Evolutionary conservation across 768 basidiomycete species (phyloP).

Genomic region (Tremella yokohamensis): DNA sequence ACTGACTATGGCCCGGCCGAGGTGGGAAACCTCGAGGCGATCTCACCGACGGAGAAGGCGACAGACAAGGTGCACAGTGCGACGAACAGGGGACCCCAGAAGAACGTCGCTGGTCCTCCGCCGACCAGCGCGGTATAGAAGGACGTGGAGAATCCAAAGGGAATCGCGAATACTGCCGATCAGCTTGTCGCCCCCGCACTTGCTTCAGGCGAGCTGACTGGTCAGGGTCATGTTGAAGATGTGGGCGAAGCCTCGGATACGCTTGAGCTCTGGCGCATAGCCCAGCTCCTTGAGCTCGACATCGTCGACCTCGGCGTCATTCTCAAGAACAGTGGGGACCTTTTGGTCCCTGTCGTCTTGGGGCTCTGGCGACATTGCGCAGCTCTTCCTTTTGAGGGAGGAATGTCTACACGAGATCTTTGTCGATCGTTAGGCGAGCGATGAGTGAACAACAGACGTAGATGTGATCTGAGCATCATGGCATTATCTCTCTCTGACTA

Average conservation of each 20-base stretch:
- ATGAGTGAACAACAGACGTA: too few relatives aligned
- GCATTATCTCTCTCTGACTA: too few relatives aligned
- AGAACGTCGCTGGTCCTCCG: slow-evolving; percentile 44
- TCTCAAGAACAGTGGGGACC: too few relatives aligned
- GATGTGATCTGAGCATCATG: too few relatives aligned
- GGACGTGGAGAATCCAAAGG: slow-evolving; percentile 39
- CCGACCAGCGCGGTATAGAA: slow-evolving; percentile 42
- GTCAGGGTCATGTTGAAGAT: slow-evolving; percentile 2
- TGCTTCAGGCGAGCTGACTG: neutral
- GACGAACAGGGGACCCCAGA: slow-evolving; percentile 25
- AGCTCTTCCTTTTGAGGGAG: too few relatives aligned
- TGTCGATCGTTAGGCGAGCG: too few relatives aligned
- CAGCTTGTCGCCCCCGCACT: too few relatives aligned
- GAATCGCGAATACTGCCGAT: slow-evolving; percentile 47
- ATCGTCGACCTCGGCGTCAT: too few relatives aligned
- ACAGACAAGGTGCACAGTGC: neutral
- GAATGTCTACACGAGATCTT: too few relatives aligned
- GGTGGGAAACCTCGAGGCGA: slow-evolving; percentile 5
- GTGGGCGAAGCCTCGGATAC: neutral
- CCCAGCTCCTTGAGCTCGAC: neutral
- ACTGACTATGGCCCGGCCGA: slow-evolving; percentile 5
- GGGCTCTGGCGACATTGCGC: too few relatives aligned
- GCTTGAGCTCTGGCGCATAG: neutral
- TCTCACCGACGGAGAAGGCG: slow-evolving; percentile 2
- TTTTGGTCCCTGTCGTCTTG: too few relatives aligned